Evolutionary conservation across 78 protist species (phyloP).

Genomic region (Chrysochromulina parva): DNA sequence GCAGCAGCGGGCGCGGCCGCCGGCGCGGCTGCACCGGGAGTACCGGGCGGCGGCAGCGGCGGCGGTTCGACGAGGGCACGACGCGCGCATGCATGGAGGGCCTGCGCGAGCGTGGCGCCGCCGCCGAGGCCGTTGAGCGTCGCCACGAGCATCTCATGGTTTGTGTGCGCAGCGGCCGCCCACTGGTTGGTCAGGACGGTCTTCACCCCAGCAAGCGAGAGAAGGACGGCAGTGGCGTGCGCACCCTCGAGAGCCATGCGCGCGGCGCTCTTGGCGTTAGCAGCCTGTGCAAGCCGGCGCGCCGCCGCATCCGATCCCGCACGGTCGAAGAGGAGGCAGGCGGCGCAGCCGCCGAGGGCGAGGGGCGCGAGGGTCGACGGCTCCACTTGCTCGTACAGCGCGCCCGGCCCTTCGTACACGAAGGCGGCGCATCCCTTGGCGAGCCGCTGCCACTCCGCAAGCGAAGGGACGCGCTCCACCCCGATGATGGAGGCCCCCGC

Average conservation of each 20-base stretch:
- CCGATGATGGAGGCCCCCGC: neutral
- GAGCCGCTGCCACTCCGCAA: neutral
- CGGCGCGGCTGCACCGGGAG: no score
- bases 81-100: no score
- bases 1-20: no score
- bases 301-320: neutral
- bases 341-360: neutral
- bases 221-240: neutral
- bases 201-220: neutral
- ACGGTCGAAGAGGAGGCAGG: neutral
- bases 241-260: neutral
- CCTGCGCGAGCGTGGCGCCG: no score
- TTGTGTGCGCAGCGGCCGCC: neutral
- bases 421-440: neutral
- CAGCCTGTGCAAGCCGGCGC: neutral
- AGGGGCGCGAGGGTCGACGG: neutral
- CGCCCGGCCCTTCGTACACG: neutral
- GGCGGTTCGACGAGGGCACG: no score
- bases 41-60: no score
- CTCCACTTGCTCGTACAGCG: neutral
- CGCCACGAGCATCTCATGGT: neutral
- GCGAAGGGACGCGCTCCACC: neutral
- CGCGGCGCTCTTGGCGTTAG: neutral
- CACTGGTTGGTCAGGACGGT: neutral
- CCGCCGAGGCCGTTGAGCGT: no score